A percentile compares a stretch with the other conserved stretches of the same genome.
Evolutionary conservation across 1,284 basidiomycete species (phyloP).

Genomic region (Trichosporon ovoides): DNA sequence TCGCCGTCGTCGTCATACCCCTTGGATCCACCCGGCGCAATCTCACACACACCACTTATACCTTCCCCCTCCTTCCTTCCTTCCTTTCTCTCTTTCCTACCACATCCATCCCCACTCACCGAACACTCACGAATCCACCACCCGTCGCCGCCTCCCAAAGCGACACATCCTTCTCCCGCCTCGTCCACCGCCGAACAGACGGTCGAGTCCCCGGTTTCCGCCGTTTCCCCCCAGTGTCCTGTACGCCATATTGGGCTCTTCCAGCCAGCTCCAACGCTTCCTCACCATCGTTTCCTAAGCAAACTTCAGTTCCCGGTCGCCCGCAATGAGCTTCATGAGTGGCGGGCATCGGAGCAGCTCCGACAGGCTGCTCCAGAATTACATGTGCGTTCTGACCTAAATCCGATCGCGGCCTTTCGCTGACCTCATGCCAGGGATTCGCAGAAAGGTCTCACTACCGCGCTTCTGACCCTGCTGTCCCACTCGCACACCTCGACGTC

Average conservation of each 20-base stretch:
- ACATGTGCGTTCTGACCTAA: constrained; percentile 34
- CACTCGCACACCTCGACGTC: constrained; percentile 49
- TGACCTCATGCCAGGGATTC: constrained; percentile 33
- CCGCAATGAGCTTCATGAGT: constrained; percentile 6
- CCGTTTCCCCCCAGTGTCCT: neutral
- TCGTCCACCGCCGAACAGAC: too few relatives aligned
- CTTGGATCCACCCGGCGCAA: neutral
- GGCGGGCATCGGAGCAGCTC: constrained; percentile 41
- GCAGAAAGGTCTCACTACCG: constrained; percentile 44
- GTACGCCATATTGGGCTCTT: neutral
- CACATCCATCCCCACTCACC: neutral
- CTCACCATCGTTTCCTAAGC: neutral
- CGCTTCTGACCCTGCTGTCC: constrained; percentile 47
- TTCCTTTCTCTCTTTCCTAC: neutral
- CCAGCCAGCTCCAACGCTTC: constrained; percentile 1
- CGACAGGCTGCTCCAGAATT: constrained; percentile 47
- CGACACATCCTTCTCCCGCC: neutral
- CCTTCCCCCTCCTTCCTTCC: neutral
- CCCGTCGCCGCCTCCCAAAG: neutral
- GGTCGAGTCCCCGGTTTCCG: neutral
- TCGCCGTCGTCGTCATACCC: constrained; percentile 6
- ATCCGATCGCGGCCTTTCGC: neutral
- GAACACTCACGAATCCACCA: neutral
- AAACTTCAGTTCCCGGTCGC: neutral
- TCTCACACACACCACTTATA: neutral